Conservation (phyloP, 2,329 filamentous ascomycete species). For the Coleophoma crateriformis region DNA sequence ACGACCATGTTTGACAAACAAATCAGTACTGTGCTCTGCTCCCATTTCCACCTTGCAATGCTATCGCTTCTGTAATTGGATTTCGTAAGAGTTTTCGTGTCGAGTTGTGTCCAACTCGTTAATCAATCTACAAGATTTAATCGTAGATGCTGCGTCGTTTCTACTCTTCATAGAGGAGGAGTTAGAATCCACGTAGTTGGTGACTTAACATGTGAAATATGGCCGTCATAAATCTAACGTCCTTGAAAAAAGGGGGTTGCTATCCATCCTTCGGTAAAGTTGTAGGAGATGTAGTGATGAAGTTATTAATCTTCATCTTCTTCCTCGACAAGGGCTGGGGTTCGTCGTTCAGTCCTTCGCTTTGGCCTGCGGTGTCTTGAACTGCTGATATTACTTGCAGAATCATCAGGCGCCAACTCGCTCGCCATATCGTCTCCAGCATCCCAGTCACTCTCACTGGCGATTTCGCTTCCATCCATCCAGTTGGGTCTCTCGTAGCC, state of each 20-base stretch:
- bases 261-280: too few relatives aligned
- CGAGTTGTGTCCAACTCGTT: too few relatives aligned
- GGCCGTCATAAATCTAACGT: too few relatives aligned
- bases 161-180: neutral
- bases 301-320: conserved; percentile 39
- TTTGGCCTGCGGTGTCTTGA: conserved; percentile 62
- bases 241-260: too few relatives aligned
- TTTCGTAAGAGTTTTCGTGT: too few relatives aligned
- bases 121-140: too few relatives aligned
- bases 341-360: conserved; percentile 62
- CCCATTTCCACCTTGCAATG: too few relatives aligned
- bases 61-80: too few relatives aligned
- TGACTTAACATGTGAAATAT: neutral
- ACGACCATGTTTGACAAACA: too few relatives aligned
- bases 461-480: conserved; percentile 39
- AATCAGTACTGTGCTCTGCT: too few relatives aligned
- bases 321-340: conserved; percentile 68
- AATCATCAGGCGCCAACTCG: conserved; percentile 71
- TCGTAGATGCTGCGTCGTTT: neutral
- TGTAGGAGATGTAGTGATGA: too few relatives aligned
- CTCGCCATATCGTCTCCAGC: conserved; percentile 43
- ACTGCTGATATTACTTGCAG: conserved; percentile 74
- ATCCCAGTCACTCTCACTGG: conserved; percentile 29
- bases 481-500: conserved; percentile 25
- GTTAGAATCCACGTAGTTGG: neutral